phyloP scores from a whole-genome alignment of 768 basidiomycete species.

The Psilocybe subaeruginosa region DNA sequence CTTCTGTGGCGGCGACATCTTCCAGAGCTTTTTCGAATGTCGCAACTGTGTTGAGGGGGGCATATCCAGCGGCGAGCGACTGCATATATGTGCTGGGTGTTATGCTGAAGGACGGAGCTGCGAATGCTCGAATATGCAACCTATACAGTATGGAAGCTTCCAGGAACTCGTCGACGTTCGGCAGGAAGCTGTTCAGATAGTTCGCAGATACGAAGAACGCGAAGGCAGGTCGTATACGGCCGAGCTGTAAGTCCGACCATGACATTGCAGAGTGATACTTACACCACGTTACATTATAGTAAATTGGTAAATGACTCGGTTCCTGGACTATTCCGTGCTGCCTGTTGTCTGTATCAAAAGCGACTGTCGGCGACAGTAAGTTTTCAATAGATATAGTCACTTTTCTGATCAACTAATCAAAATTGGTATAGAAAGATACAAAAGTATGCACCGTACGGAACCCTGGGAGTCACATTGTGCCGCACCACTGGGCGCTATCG shows the following conservation, averaged over 20 bases:
- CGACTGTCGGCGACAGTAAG: conserved; percentile 13
- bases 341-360: conserved; percentile 26
- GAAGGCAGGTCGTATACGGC: conserved; percentile 4
- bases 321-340: conserved; percentile 30
- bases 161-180: conserved; percentile 38
- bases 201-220: conserved; percentile 10
- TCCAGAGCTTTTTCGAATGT: conserved; percentile 83
- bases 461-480: conserved; percentile 22
- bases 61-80: conserved; percentile 42
- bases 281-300: background rate
- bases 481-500: conserved; percentile 24
- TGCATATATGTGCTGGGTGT: conserved; percentile 67
- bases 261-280: background rate
- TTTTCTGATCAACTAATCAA: too few species aligned
- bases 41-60: conserved; percentile 37
- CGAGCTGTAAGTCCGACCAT: conserved; percentile 10
- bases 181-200: conserved; percentile 6
- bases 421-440: conserved; percentile 4
- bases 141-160: conserved; percentile 60
- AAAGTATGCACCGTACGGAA: conserved; percentile 6
- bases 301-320: background rate
- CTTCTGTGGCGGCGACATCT: conserved; percentile 82
- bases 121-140: conserved; percentile 59
- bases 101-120: conserved; percentile 83
- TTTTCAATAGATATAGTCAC: background rate